These are phyloP conservation scores for Paraphaeosphaeria sporulosa DNA, from an alignment of 2,329 filamentous ascomycete species.

Conservation along the genomic window DNA sequence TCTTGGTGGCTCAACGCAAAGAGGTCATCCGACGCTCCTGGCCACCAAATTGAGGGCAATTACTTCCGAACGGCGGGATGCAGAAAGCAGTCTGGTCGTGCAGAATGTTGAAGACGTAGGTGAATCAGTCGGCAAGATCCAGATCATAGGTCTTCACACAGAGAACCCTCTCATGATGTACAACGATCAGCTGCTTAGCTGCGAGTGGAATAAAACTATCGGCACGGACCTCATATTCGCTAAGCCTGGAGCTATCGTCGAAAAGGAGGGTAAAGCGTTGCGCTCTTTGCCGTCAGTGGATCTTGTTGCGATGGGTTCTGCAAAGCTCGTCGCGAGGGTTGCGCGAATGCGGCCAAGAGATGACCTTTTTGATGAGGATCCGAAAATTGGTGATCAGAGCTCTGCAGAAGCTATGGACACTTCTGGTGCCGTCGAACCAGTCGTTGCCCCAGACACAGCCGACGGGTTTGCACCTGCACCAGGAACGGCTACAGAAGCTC, in stretches of 20 bases:
- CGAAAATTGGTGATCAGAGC: constrained; percentile 10
- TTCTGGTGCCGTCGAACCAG: constrained; percentile 6
- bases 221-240: constrained; percentile 83
- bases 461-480: background rate
- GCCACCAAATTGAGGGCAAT: constrained; percentile 41
- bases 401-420: constrained; percentile 9
- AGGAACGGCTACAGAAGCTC: background rate
- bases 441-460: constrained; percentile 15
- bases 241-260: constrained; percentile 27
- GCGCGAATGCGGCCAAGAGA: constrained; percentile 60
- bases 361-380: constrained; percentile 26
- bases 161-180: constrained; percentile 80
- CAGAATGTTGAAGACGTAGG: constrained; percentile 16
- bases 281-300: constrained; percentile 68
- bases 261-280: constrained; percentile 47
- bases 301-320: constrained; percentile 73
- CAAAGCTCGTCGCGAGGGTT: constrained; percentile 73
- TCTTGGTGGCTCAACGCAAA: constrained; percentile 20
- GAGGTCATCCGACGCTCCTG: constrained; percentile 34
- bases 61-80: constrained; percentile 31
- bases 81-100: constrained; percentile 24
- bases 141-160: constrained; percentile 84
- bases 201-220: constrained; percentile 81
- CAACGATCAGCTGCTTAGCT: constrained; percentile 78
- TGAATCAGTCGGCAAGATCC: constrained; percentile 60